These are phyloP conservation scores for Pyronema omphalodes DNA, from an alignment of 495 filamentous ascomycete species.

Conservation along the genomic window DNA sequence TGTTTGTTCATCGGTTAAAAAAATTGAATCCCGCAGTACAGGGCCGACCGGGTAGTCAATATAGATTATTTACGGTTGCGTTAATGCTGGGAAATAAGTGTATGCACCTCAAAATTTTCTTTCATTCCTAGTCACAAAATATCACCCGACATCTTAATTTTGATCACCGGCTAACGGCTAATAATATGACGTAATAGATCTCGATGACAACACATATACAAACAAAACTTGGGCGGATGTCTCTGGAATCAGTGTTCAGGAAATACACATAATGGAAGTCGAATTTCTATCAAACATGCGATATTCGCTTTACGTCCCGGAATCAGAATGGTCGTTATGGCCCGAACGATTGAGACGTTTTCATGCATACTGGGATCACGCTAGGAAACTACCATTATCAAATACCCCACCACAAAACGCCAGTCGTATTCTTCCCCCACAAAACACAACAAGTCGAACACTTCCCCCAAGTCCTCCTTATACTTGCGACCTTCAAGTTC, in stretches of 20 bases:
- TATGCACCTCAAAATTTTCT: slow-evolving; percentile 19
- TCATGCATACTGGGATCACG: slow-evolving; percentile 51
- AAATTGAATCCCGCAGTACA: slow-evolving; percentile 69
- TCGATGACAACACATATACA: slow-evolving; percentile 98
- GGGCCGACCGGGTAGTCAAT: slow-evolving; percentile 86
- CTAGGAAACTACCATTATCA: slow-evolving; percentile 14
- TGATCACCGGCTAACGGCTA: too few relatives aligned
- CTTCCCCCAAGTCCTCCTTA: too few relatives aligned
- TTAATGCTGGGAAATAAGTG: slow-evolving; percentile 99
- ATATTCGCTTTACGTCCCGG: slow-evolving; percentile 73
- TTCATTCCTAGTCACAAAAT: too few relatives aligned
- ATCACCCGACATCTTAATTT: too few relatives aligned
- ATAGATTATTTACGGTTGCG: slow-evolving; percentile 83
- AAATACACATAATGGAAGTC: slow-evolving; percentile 98
- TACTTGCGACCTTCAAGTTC: too few relatives aligned
- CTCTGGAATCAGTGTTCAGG: slow-evolving; percentile 78
- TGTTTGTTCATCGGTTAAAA: slow-evolving; percentile 91
- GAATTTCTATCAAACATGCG: slow-evolving; percentile 98
- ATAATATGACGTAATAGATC: slow-evolving; percentile 31
- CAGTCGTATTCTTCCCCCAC: not conserved
- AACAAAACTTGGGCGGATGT: slow-evolving; percentile 99
- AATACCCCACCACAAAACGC: not conserved
- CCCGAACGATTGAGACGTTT: slow-evolving; percentile 62
- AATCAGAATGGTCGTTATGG: slow-evolving; percentile 72
- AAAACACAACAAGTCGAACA: too few relatives aligned